phyloP scores from a whole-genome alignment of 176 grass and related monocot species.

The Typha latifolia region DNA sequence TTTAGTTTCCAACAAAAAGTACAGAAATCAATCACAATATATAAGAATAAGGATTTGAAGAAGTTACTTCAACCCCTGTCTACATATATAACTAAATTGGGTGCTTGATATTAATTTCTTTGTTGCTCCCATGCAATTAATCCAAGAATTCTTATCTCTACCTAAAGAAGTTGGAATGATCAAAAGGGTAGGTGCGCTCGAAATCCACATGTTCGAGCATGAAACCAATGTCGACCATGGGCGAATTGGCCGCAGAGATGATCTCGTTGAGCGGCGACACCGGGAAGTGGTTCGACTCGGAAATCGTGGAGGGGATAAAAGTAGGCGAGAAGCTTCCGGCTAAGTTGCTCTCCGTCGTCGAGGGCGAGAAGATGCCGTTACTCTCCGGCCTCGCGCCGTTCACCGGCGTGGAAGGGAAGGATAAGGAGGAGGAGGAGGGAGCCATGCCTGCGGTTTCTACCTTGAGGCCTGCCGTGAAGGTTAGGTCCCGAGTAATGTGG shows the following conservation, averaged over 20 bases:
- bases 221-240: constrained; percentile 14
- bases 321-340: constrained; percentile 12
- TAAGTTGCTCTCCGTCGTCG: background rate
- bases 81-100: no score
- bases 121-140: background rate
- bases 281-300: constrained; percentile 34
- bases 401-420: constrained; percentile 17
- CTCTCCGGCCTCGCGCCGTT: background rate
- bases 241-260: constrained; percentile 11
- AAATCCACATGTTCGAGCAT: constrained; percentile 31
- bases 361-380: background rate
- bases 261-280: constrained; percentile 30
- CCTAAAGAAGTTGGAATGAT: background rate
- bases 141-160: background rate
- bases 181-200: constrained; percentile 22
- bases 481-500: constrained; percentile 24
- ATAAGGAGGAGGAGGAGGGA: background rate
- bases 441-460: constrained; percentile 14
- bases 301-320: constrained; percentile 9
- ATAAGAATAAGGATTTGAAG: no score
- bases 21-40: no score
- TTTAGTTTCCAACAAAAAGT: no score
- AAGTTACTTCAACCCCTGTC: no score
- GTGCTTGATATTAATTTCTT: no score
- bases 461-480: constrained; percentile 33